Base-by-base conservation (phyloP, 345 rosid genomes). In the Brassica nigra region DNA sequence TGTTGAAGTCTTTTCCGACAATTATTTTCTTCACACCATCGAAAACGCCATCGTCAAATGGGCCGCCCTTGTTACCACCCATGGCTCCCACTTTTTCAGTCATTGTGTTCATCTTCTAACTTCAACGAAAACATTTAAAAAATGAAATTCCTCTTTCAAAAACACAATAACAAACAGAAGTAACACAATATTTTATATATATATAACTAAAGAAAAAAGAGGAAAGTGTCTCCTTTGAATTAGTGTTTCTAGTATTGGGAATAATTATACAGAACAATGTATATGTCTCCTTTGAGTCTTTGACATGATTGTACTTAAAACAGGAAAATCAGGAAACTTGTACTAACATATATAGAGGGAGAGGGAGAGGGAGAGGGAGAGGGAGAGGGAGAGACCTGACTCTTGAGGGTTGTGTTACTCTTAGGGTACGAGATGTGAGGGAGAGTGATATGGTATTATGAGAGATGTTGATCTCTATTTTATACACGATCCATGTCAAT, bases 31-130 rank as follows among this genome's bases (percentile, higher is more conserved):
- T 79, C 37, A 79, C 78, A 66, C 82, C 73, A 11, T 73, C 74
- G 2, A 73, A 79, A 79, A 73, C 31, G 1, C 78, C 82, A 59
- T 79, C 78, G 64, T 79, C 78, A 37, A 79, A 79, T 59, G 57
- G 1, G 0, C 0, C 55, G 49, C 78, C 82, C 8, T 0, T 34
- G 78, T 49, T 66, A 72, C 81, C 76, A 77, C 80, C 80, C 31
- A 77, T 8, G 0, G 71, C 14, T 70, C 70, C 71, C 62, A 69
- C 28, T 16, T 69, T 77, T 62, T 69, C 55, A 2, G 62, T 31
- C 80, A 62, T 77, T 69, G 62, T 18, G 47, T 59, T 61, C 23
- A 68, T 68, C 55, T 59, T 49, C 37, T 23, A 36, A 28, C 30
- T 6, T 66, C 10, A 64, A 23, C 11, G 0, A 54, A n/a, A 67